Base-by-base conservation (phyloP, 2,329 filamentous ascomycete species). In the Harringtonia aguacate region DNA sequence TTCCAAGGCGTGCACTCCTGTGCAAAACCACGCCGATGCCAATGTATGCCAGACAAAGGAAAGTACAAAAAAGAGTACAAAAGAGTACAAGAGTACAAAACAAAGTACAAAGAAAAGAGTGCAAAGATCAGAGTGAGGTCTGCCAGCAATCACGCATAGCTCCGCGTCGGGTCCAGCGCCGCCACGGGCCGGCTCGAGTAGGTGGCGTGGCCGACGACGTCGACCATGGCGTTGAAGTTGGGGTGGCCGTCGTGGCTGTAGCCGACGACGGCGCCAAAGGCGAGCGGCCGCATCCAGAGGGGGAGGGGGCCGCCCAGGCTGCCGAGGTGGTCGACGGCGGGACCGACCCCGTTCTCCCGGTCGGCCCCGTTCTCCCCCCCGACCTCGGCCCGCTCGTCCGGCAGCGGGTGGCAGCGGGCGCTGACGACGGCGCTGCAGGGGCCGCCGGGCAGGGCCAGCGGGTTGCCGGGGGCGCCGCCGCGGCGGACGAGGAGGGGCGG, bases 341-440 rank as follows among this genome's bases (percentile, higher is more conserved):
- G 12, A 17, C 44, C 20, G n/a, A n/a, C n/a, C n/a, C n/a, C n/a
- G n/a, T n/a, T n/a, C n/a, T n/a, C n/a, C n/a, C n/a, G n/a, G n/a
- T n/a, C n/a, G n/a, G n/a, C n/a, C n/a, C n/a, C n/a, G n/a, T n/a
- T n/a, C n/a, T n/a, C n/a, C n/a, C 24, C 24, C 7, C 55, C 54
- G 36, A 48, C 28, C 31, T 46, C 48, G 20, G 36, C 45, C 7
- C 24, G 15, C 33, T 56, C 55, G 27, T 56, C 57, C 9, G 52
- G 53, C 17, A 55, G 50, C 6, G 63, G 58, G 45, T 73, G 70
- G 55, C 70, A 73, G 40, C 65, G 57, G 21, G 71, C 63, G 54
- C 65, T 68, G 48, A 76, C 53, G n/a, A 73, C 70, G 9, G 70
- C 72, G 47, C 68, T 72, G 58, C 71, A 75, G 35, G 63, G 60